Percentiles rank a stretch among this genome's conserved stretches.
phyloP scores from a whole-genome alignment of 805 yeast genomes.

The Candida xyloterini region DNA sequence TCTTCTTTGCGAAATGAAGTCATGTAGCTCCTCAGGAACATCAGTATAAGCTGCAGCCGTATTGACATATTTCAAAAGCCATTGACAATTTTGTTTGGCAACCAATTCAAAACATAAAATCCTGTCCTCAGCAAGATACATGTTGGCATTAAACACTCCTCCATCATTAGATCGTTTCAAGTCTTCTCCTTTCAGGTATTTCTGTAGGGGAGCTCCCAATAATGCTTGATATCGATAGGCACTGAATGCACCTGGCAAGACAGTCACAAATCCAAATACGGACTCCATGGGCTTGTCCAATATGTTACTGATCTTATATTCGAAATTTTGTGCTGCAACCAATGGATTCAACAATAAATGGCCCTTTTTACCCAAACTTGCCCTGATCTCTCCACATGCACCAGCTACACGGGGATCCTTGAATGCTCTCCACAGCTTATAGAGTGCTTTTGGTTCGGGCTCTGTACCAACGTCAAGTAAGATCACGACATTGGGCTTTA shows the following conservation, averaged over 20 bases:
- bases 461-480: slow-evolving; percentile 93
- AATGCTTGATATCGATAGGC: slow-evolving; percentile 88
- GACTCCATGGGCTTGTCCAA: slow-evolving; percentile 95
- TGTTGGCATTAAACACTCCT: slow-evolving; percentile 89
- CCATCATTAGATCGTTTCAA: slow-evolving; percentile 58
- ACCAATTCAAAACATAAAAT: slow-evolving; percentile 92
- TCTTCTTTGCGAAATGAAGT: slow-evolving; percentile 86
- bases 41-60: slow-evolving; percentile 92
- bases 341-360: slow-evolving; percentile 68
- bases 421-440: slow-evolving; percentile 87
- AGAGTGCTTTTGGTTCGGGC: slow-evolving; percentile 80
- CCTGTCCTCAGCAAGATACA: slow-evolving; percentile 97
- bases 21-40: slow-evolving; percentile 86
- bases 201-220: slow-evolving; percentile 79
- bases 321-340: slow-evolving; percentile 96
- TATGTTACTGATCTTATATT: slow-evolving; percentile 92
- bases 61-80: slow-evolving; percentile 82
- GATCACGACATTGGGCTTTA: slow-evolving; percentile 80
- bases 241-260: slow-evolving; percentile 94
- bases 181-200: slow-evolving; percentile 90
- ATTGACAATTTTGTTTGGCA: slow-evolving; percentile 70
- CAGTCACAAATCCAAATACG: slow-evolving; percentile 90
- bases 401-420: slow-evolving; percentile 83
- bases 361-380: slow-evolving; percentile 62
- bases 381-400: slow-evolving; percentile 95